Percentiles rank a stretch among this genome's conserved stretches.
These are phyloP conservation scores for Neopestalotiopsis sp. DNA, from an alignment of 2,329 filamentous ascomycete species.

Conservation along the genomic window DNA sequence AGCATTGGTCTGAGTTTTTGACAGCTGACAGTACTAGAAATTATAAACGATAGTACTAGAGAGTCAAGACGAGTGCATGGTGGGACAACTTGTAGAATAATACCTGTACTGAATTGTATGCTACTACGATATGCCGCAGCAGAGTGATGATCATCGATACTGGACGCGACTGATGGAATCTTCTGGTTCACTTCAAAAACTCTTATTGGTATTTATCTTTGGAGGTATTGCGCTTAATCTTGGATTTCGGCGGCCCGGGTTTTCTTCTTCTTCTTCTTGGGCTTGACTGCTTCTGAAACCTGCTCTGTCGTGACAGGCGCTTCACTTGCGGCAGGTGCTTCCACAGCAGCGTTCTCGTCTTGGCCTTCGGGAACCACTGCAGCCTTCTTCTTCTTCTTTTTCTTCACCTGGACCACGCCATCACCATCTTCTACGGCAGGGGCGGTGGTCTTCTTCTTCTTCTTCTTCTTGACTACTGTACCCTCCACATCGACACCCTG, in stretches of 20 bases:
- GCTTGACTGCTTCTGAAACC: conserved; percentile 36
- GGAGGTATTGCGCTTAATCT: conserved; percentile 20
- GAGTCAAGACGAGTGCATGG: no score
- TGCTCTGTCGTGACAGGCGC: background rate
- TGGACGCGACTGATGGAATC: no score
- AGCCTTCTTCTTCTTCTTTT: conserved; percentile 58
- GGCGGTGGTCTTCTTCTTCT: conserved; percentile 64
- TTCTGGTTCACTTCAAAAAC: no score
- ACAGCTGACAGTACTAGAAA: no score
- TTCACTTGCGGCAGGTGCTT: conserved; percentile 6
- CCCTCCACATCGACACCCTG: conserved; percentile 72
- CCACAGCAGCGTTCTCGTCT: conserved; percentile 24
- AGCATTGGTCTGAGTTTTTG: no score
- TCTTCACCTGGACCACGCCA: conserved; percentile 36
- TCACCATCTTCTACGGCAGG: conserved; percentile 23
- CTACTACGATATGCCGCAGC: no score
- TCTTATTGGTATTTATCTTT: background rate
- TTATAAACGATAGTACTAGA: no score
- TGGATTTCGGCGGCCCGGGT: conserved; percentile 37
- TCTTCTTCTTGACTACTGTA: conserved; percentile 70
- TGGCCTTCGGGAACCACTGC: conserved; percentile 29
- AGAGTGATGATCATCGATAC: no score
- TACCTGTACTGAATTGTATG: no score
- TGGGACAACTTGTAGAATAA: no score
- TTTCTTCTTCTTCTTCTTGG: conserved; percentile 58